phyloP scores from a whole-genome alignment of 495 filamentous ascomycete species.

The Daldinia grandis region DNA sequence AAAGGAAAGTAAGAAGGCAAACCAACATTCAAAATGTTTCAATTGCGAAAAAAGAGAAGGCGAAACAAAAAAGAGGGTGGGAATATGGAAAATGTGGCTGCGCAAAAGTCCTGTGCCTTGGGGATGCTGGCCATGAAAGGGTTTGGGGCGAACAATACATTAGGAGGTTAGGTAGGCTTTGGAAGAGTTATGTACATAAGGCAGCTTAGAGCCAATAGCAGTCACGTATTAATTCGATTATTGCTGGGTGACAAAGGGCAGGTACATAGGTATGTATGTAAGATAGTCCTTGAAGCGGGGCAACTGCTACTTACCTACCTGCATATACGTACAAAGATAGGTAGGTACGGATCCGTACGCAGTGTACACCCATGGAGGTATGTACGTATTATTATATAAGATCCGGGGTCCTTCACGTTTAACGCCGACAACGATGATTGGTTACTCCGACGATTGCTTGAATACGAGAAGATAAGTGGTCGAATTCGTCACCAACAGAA shows the following conservation, averaged over 20 bases:
- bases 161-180: too few species aligned
- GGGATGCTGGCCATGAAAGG: constrained; percentile 7
- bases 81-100: constrained; percentile 25
- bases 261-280: too few species aligned
- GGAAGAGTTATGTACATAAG: constrained; percentile 1
- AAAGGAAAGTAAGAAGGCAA: constrained; percentile 8
- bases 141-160: neutral
- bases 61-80: neutral
- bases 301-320: constrained; percentile 8
- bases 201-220: neutral
- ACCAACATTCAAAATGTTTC: constrained; percentile 24
- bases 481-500: neutral
- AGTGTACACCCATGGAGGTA: neutral
- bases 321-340: neutral
- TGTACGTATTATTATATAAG: neutral
- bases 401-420: neutral
- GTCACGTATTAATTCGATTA: neutral
- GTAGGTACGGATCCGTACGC: too few species aligned
- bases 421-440: neutral
- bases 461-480: neutral
- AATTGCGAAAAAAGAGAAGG: constrained; percentile 6
- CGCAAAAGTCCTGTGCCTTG: constrained; percentile 10
- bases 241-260: neutral
- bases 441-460: neutral
- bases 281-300: constrained; percentile 15